Base-by-base conservation (phyloP, 164 flowering plant species). In the Stephania cephalantha region DNA sequence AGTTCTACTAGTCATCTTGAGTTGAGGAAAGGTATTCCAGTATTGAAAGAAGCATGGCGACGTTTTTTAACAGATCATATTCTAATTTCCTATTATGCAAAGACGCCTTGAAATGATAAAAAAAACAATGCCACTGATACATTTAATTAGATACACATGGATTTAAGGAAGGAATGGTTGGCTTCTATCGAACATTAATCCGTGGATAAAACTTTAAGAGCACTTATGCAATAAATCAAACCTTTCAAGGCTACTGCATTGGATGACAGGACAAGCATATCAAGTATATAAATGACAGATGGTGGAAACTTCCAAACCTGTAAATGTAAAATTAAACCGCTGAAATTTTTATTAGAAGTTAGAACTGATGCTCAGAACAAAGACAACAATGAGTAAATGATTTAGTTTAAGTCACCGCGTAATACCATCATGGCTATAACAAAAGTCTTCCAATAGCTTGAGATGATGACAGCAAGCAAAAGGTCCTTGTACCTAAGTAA, bases 291-390 rank as follows among this genome's bases (percentile, higher is more conserved):
- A 75, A 87, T 77, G 76, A 85, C 92, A 29, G 89, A 84, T 53
- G 88, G 68, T 35, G 98, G 98, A 71, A 90, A 94, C 72, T 91
- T 91, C 98, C 98, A 94, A 18, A 92, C 88, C 98, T 91, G 86
- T 48, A 80, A 78, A 74, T 46, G 18, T 61, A 71, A 13, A 42
- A 3, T 10, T 9, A 42, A 72, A 30, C 25, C 78, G 17, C 69
- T 66, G 55, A 25, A 30, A 71, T 71, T 31, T 5, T 15, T 25
- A 25, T 25, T 25, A 69, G 50, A 15, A 72, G 45, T 71, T 8
- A 79, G 50, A 20, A 13, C 44, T 68, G 46, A 20, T 44, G 10
- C 8, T 8, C 9, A 64, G 29, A 61, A 25, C 1, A 44, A 69
- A 29, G 46, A 71, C 3, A 67, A 71, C 46, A 61, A 7, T 35